Base-by-base conservation (phyloP, 495 filamentous ascomycete genomes). In the Lasiosphaeria miniovina region DNA sequence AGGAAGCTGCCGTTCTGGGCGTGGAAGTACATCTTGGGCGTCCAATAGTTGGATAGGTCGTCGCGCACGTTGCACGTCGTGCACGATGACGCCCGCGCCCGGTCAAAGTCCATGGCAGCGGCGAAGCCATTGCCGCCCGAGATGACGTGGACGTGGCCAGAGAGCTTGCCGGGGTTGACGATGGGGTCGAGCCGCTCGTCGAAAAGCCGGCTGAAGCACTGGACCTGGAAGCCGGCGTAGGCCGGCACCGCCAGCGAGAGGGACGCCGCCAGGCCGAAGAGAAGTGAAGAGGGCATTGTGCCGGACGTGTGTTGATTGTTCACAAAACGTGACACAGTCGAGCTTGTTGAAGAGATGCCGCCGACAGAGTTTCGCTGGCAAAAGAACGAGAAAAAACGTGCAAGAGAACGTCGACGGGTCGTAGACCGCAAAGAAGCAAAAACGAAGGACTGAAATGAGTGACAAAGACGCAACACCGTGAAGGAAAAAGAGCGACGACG, bases 101-200 rank as follows among this genome's bases (percentile, higher is more conserved):
- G 75, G 15, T 58, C 51, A 2, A 68, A 50, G 12, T 75, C 69
- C 78, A 80, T 80, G 35, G 75, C 71, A 33, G 75, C 74, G 55
- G 78, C 76, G 70, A 81, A 81, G 49, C 72, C 74, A 67, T 81
- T 78, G 50, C 78, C 78, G 49, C 78, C 78, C 3, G 78, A 75
- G 31, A 81, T 76, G 43, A 77, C 74, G 59, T 81, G 78, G 41
- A 81, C 66, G 55, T 81, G 78, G 4, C 76, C 65, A 0, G 77
- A 73, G 53, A 60, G 65, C 10, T 59, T 52, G 33, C 71, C 74
- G 7, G 74, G 74, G 67, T 77, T 63, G 52, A 74, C 79, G n/a
- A 74, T 61, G 24, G 77, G 75, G 57, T 76, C 76, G 32, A 81
- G 62, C 12, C 78, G 74, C 51, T 81, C 38, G 38, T 41, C 75